These are phyloP conservation scores for Gyrodon lividus DNA, from an alignment of 768 basidiomycete species.

Conservation along the genomic window DNA sequence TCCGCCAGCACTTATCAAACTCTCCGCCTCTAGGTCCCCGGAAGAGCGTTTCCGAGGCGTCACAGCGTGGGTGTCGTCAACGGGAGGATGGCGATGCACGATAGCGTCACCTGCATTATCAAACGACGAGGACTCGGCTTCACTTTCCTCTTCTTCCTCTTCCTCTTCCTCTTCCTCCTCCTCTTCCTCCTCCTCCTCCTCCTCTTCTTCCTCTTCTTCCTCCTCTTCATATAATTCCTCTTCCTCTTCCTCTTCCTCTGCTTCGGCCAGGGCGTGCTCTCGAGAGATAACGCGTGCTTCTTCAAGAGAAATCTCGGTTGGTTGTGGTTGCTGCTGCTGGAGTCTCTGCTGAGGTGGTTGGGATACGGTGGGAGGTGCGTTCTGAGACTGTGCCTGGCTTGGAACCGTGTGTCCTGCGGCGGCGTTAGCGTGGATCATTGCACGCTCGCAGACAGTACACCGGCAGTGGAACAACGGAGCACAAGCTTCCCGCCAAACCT, in stretches of 20 bases:
- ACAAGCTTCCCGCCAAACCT: conserved; percentile 78
- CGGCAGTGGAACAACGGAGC: conserved; percentile 69
- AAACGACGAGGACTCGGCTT: conserved; percentile 15
- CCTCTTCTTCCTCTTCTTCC: conserved; percentile 30
- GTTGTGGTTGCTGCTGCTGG: conserved; percentile 13
- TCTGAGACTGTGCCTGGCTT: conserved; percentile 19
- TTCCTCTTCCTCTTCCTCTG: conserved; percentile 34
- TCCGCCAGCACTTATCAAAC: not conserved
- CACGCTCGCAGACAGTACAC: conserved; percentile 72
- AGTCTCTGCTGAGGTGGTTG: conserved; percentile 13
- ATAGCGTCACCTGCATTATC: conserved; percentile 6
- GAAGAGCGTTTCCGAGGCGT: conserved; percentile 38
- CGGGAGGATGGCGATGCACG: conserved; percentile 7
- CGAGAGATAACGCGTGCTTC: conserved; percentile 18
- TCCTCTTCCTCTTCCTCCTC: conserved; percentile 20
- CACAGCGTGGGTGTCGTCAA: conserved; percentile 7
- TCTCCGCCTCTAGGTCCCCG: conserved; percentile 36
- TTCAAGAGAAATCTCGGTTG: conserved; percentile 26
- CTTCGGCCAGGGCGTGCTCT: conserved; percentile 23
- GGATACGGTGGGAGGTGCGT: conserved; percentile 10
- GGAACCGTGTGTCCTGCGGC: conserved; percentile 38
- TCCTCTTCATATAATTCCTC: conserved; percentile 16
- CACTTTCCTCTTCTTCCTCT: conserved; percentile 35
- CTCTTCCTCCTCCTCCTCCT: conserved; percentile 25
- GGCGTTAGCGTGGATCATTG: conserved; percentile 52